Percentiles rank a stretch among this genome's conserved stretches.
Conservation (phyloP, 108 stramenopile genomes). For the Cyclotella kingstonii region DNA sequence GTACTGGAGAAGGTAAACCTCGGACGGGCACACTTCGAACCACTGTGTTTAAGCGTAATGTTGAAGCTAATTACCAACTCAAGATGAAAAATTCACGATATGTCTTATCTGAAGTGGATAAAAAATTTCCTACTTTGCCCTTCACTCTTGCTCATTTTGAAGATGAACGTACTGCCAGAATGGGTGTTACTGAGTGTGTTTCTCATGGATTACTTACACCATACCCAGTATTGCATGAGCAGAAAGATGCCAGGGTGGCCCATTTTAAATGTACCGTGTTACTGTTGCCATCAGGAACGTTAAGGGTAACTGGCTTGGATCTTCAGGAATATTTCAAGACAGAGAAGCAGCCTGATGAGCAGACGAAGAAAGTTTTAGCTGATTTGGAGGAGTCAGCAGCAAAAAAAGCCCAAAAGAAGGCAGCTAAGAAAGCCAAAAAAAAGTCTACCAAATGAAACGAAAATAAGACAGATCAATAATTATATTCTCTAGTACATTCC, state of each 20-base stretch:
- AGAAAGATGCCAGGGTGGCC: conserved; percentile 83
- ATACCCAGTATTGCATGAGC: conserved; percentile 93
- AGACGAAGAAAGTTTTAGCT: conserved; percentile 62
- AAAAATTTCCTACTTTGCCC: conserved; percentile 95
- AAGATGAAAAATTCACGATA: conserved; percentile 94
- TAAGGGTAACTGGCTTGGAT: conserved; percentile 86
- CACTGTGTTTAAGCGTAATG: conserved; percentile 97
- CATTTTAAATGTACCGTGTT: conserved; percentile 99
- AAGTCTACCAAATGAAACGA: conserved; percentile 3
- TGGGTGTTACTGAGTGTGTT: conserved; percentile 95
- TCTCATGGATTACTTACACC: conserved; percentile 90
- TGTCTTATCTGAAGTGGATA: conserved; percentile 87
- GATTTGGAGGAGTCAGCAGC: conserved; percentile 74
- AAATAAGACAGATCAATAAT: too few relatives aligned
- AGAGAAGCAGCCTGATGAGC: conserved; percentile 87
- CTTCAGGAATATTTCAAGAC: conserved; percentile 81
- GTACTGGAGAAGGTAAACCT: conserved; percentile 97
- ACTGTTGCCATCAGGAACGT: conserved; percentile 89
- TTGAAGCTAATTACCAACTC: conserved; percentile 91
- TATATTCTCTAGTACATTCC: too few relatives aligned
- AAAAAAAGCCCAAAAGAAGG: conserved; percentile 84
- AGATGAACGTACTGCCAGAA: conserved; percentile 90
- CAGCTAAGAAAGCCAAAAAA: conserved; percentile 80
- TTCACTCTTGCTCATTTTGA: conserved; percentile 95
- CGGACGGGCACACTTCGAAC: conserved; percentile 85